These are phyloP conservation scores for Gossypium longicalyx DNA, from an alignment of 345 rosid species.

Conservation along the genomic window DNA sequence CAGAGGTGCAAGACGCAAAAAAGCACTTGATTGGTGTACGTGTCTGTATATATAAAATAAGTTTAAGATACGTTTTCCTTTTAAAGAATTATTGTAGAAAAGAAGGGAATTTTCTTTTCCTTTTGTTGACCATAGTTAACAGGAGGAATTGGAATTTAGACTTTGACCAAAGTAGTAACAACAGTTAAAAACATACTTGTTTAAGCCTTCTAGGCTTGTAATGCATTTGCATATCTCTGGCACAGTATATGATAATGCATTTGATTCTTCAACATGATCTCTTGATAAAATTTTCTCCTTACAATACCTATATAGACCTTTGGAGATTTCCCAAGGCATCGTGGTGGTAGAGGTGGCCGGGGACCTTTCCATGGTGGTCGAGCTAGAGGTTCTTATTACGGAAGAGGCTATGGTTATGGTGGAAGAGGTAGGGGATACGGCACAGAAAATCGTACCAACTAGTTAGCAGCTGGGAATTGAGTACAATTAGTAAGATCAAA, in stretches of 20 bases:
- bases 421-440: conserved; percentile 27
- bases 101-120: no score
- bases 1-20: no score
- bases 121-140: no score
- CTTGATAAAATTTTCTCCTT: not conserved
- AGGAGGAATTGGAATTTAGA: not conserved
- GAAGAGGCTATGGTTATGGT: conserved; percentile 23
- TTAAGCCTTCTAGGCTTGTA: not conserved
- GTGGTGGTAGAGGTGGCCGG: conserved; percentile 31
- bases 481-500: not conserved
- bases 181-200: not conserved
- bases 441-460: not conserved
- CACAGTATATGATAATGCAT: not conserved
- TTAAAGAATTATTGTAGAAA: no score
- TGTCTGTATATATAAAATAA: no score
- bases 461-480: not conserved
- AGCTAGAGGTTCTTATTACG: conserved; percentile 18
- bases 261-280: not conserved
- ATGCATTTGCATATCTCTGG: not conserved
- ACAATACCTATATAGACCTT: conserved; percentile 26
- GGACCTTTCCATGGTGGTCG: conserved; percentile 28
- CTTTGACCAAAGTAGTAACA: not conserved
- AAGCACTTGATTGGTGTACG: no score
- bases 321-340: conserved; percentile 26
- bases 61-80: no score